Evolutionary conservation across 1,284 basidiomycete species (phyloP).

Genomic region (Butyriboletus regius): DNA sequence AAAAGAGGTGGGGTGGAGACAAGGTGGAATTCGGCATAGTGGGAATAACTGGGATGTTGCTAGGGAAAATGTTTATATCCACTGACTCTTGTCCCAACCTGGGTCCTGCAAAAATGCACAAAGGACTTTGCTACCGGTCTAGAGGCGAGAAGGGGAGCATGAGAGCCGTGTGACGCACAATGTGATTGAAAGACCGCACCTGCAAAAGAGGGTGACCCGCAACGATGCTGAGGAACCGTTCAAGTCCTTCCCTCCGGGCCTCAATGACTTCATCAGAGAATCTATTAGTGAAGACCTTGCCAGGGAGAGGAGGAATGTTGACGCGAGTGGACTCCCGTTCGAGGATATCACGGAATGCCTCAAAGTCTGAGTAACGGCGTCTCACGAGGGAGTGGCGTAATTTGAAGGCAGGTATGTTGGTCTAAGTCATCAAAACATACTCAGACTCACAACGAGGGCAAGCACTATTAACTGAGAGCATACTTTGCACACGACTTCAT

Average conservation of each 20-base stretch:
- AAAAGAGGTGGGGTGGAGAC: background rate
- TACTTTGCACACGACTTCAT: constrained; percentile 96
- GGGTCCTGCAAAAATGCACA: constrained; percentile 94
- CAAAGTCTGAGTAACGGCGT: constrained; percentile 95
- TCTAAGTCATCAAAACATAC: constrained; percentile 43
- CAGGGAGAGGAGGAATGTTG: constrained; percentile 93
- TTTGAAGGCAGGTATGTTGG: constrained; percentile 98
- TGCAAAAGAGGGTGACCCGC: constrained; percentile 95
- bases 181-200: constrained; percentile 41
- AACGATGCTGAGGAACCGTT: constrained; percentile 91
- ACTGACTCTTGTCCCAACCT: constrained; percentile 72
- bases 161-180: constrained; percentile 3
- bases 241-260: constrained; percentile 81
- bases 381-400: constrained; percentile 90
- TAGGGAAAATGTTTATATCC: constrained; percentile 47
- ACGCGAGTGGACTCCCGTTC: constrained; percentile 95
- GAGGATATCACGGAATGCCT: constrained; percentile 95
- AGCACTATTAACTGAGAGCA: background rate
- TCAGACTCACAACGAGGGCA: background rate
- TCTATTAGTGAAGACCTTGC: constrained; percentile 92
- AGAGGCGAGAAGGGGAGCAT: constrained; percentile 3
- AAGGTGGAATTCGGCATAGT: background rate
- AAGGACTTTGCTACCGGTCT: constrained; percentile 96
- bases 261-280: constrained; percentile 99
- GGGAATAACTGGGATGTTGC: background rate